Evolutionary conservation across 2,329 filamentous ascomycete species (phyloP), one percentile per base, ranked within the genome.

Genomic region (Dactylonectria estremocensis): DNA sequence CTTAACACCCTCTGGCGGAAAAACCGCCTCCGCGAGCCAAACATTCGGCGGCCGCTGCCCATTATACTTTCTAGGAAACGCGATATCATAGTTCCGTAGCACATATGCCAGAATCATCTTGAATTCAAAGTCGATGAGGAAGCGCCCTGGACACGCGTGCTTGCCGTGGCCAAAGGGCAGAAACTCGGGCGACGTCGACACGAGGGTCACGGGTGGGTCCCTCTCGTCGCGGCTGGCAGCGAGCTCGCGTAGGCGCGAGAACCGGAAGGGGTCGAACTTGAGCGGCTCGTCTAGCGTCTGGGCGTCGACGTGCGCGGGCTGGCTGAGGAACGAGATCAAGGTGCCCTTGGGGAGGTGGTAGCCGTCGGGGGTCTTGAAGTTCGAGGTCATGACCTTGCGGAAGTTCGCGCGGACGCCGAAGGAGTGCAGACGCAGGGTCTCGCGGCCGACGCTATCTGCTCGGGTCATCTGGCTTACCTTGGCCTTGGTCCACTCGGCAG

Each of bases 361-460:
- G 6, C 48, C 48, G 7, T 50, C 78, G 10, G 77, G 72, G 0
- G 79, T 82, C 31, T 68, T 72, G 24, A 82, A 49, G 22, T 72
- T 76, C 31, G 76, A 66, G 10, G 72, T 71, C 61, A 74, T 69
- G 45, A 81, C 74, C 61, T 74, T 75, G 5, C 79, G 80, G 63
- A 77, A 73, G 2, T 75, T 61, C 6, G 74, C 68, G 28, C 78
- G 78, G 2, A 70, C 69, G 1, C 75, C 75, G 16, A 80, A 78
- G 0, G 79, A 74, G 24, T 83, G 63, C 3, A 81, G 53, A 2
- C 84, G 79, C 22, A 85, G 74, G 2, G 83, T 83, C 71, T 86
- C 84, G 13, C 84, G 79, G 2, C 80, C 74, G 0, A 79, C 78
- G 57, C 83, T 85, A 70, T 86, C 84, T 9, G 80, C 74, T 3